phyloP scores from a whole-genome alignment of 202 grass and related monocot genomes.

The Setaria italica region DNA sequence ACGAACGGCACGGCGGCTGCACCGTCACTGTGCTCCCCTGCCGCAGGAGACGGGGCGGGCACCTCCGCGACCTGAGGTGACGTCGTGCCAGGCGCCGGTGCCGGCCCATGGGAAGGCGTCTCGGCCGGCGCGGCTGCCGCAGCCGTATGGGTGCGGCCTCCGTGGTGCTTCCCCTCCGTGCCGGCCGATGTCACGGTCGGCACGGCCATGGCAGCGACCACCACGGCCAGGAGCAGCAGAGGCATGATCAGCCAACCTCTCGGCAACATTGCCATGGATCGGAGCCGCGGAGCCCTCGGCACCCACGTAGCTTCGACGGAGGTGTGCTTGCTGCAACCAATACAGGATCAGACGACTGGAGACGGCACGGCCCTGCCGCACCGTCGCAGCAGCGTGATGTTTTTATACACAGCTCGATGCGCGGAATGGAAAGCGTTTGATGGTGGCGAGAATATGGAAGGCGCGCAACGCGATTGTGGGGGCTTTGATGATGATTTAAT shows the following conservation, averaged over 20 bases:
- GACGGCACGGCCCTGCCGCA: background rate
- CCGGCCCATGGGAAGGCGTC: background rate
- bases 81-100: background rate
- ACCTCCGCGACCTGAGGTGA: background rate
- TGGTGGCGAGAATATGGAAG: conserved; percentile 24
- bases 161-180: background rate
- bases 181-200: background rate
- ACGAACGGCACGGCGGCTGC: background rate
- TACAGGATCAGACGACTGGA: background rate
- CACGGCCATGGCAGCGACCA: background rate
- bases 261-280: conserved; percentile 8
- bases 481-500: conserved; percentile 21
- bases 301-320: background rate
- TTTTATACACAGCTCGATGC: background rate
- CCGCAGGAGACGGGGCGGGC: conserved; percentile 36
- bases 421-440: conserved; percentile 16
- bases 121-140: background rate
- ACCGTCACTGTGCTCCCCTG: background rate
- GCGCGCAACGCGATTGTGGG: background rate
- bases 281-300: background rate
- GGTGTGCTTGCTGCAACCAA: background rate
- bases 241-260: background rate
- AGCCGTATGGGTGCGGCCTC: background rate
- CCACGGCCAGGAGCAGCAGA: background rate
- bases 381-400: background rate